Conservation (phyloP, 2,329 filamentous ascomycete species). For the Talaromyces verruculosus region DNA sequence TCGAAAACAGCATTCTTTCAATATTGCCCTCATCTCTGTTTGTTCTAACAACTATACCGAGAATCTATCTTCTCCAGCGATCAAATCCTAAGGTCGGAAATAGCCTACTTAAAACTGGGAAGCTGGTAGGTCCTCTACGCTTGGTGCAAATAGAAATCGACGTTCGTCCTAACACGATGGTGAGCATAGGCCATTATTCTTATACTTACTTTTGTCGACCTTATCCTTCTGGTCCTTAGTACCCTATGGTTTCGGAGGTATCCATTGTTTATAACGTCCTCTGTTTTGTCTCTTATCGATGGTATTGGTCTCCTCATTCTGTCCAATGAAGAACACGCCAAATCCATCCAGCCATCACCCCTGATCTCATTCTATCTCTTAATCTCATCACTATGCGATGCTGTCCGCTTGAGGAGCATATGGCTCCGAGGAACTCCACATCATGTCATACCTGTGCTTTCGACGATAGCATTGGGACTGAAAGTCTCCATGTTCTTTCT, state of each 20-base stretch:
- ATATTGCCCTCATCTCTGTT: not conserved
- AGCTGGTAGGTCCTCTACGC: not conserved
- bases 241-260: not conserved
- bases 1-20: not conserved
- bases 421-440: not conserved
- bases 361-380: not conserved
- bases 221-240: not conserved
- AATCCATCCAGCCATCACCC: not conserved
- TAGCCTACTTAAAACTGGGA: not conserved
- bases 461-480: not conserved
- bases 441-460: not conserved
- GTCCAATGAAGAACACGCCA: not conserved
- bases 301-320: not conserved
- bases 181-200: not conserved
- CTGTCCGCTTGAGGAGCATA: not conserved
- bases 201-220: not conserved
- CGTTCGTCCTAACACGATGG: not conserved
- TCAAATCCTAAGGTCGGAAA: not conserved
- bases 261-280: not conserved
- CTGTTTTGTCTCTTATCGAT: not conserved
- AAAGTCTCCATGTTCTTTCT: not conserved
- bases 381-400: not conserved
- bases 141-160: not conserved
- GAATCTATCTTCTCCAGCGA: not conserved
- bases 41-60: not conserved